Percentiles rank a stretch among this genome's conserved stretches.
Conservation (phyloP, 176 grass and related monocot genomes). For the Juncus effusus region DNA sequence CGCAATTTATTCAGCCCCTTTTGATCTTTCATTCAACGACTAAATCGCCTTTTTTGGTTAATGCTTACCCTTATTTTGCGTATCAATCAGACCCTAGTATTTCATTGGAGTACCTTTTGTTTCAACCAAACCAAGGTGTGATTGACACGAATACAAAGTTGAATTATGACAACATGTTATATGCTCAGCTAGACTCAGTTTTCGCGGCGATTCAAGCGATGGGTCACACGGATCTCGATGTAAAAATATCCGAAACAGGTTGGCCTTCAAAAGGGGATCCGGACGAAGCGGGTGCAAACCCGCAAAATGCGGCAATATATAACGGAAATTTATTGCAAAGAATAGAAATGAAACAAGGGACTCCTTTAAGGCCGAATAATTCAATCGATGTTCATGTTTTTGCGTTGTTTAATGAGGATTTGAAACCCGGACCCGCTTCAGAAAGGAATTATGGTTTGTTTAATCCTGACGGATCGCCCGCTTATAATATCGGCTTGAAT, state of each 20-base stretch:
- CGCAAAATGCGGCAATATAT: conserved; percentile 65
- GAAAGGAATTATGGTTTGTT: conserved; percentile 83
- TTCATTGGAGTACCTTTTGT: conserved; percentile 67
- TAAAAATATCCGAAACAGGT: conserved; percentile 91
- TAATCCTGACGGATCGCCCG: conserved; percentile 76
- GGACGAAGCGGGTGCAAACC: conserved; percentile 69
- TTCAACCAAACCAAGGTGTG: conserved; percentile 66
- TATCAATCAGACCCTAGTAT: conserved; percentile 70
- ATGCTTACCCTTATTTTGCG: conserved; percentile 88
- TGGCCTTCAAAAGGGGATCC: conserved; percentile 82
- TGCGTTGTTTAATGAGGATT: conserved; percentile 85
- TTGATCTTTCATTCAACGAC: conserved; percentile 58
- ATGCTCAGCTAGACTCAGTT: conserved; percentile 76
- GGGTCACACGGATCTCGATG: conserved; percentile 56
- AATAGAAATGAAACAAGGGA: conserved; percentile 68
- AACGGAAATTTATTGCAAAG: conserved; percentile 68
- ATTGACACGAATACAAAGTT: conserved; percentile 54
- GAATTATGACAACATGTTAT: conserved; percentile 98
- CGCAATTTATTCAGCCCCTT: conserved; percentile 56
- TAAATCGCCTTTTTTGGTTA: conserved; percentile 76
- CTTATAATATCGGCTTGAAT: conserved; percentile 65
- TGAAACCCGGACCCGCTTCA: conserved; percentile 75
- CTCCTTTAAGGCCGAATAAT: conserved; percentile 54
- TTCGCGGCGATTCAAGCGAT: conserved; percentile 58
- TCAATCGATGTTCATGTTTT: conserved; percentile 76